phyloP scores from a whole-genome alignment of 2,329 filamentous ascomycete genomes.

The Cercospora janseana region DNA sequence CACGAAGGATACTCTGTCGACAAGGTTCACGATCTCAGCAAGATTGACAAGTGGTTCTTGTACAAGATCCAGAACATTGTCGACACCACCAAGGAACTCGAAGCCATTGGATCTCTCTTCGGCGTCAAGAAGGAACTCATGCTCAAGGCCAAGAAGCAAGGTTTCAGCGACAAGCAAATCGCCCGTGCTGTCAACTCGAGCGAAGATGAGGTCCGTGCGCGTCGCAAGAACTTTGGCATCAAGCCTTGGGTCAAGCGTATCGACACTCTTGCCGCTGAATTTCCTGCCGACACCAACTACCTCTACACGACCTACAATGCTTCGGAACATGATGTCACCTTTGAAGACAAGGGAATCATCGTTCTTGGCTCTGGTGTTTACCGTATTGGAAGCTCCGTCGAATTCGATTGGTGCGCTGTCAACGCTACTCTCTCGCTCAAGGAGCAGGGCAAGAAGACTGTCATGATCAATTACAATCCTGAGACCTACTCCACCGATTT shows the following conservation, averaged over 20 bases:
- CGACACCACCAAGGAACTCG: slow-evolving; percentile 80
- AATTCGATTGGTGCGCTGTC: slow-evolving; percentile 98
- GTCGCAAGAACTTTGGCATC: slow-evolving; percentile 82
- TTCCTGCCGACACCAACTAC: slow-evolving; percentile 93
- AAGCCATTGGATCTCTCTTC: slow-evolving; percentile 77
- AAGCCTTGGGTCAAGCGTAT: slow-evolving; percentile 97
- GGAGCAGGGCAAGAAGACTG: slow-evolving; percentile 89
- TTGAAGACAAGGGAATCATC: slow-evolving; percentile 86
- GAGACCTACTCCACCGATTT: slow-evolving; percentile 71
- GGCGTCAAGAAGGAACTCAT: slow-evolving; percentile 86
- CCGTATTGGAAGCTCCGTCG: slow-evolving; percentile 93
- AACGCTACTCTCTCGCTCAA: slow-evolving; percentile 81
- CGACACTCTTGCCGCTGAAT: slow-evolving; percentile 94
- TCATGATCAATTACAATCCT: slow-evolving; percentile 74
- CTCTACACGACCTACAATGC: slow-evolving; percentile 98
- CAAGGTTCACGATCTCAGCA: slow-evolving; percentile 85
- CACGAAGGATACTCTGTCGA: slow-evolving; percentile 96
- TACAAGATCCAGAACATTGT: slow-evolving; percentile 98
- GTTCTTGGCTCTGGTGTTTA: slow-evolving; percentile 95
- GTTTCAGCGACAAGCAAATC: slow-evolving; percentile 96
- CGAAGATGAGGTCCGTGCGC: slow-evolving; percentile 85
- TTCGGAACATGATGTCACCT: slow-evolving; percentile 85
- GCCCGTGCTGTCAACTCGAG: slow-evolving; percentile 78
- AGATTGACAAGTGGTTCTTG: slow-evolving; percentile 99
- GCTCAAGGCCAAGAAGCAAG: slow-evolving; percentile 91